Percentiles rank a stretch among this genome's conserved stretches.
These are phyloP conservation scores for Debaryomycetaceae sp. DNA, from an alignment of 1,139 yeast genomes.

Conservation along the genomic window DNA sequence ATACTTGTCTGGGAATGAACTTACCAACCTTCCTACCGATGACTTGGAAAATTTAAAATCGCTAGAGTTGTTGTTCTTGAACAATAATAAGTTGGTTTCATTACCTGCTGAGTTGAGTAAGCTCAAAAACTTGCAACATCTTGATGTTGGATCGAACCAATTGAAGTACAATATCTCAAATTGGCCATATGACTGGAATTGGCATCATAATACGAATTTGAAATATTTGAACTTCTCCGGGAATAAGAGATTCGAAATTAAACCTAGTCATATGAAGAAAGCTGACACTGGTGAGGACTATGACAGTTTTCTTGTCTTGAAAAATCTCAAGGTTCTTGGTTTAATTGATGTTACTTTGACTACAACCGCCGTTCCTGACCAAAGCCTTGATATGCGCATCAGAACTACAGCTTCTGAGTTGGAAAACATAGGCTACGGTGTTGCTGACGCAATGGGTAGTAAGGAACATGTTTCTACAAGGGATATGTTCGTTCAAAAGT, in stretches of 20 bases:
- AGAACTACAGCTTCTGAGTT: constrained; percentile 89
- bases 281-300: constrained; percentile 51
- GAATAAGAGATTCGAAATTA: constrained; percentile 85
- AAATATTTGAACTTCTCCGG: constrained; percentile 87
- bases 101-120: constrained; percentile 87
- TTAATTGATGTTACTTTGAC: constrained; percentile 94
- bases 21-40: constrained; percentile 80
- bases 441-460: constrained; percentile 80
- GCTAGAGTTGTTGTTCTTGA: constrained; percentile 63
- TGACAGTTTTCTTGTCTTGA: constrained; percentile 75
- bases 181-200: constrained; percentile 97
- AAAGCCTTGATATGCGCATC: constrained; percentile 75
- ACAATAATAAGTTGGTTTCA: constrained; percentile 81
- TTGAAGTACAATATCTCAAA: constrained; percentile 89
- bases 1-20: constrained; percentile 80
- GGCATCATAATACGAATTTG: constrained; percentile 82
- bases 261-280: constrained; percentile 51
- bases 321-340: constrained; percentile 72
- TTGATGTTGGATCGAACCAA: constrained; percentile 91
- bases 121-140: constrained; percentile 56
- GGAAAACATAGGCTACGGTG: constrained; percentile 80
- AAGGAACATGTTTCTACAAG: constrained; percentile 66
- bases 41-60: constrained; percentile 63
- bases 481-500: constrained; percentile 84
- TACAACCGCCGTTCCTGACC: constrained; percentile 83